Conservation (phyloP, 345 rosid species). For the thale cress (Arabidopsis thaliana) region DNA sequence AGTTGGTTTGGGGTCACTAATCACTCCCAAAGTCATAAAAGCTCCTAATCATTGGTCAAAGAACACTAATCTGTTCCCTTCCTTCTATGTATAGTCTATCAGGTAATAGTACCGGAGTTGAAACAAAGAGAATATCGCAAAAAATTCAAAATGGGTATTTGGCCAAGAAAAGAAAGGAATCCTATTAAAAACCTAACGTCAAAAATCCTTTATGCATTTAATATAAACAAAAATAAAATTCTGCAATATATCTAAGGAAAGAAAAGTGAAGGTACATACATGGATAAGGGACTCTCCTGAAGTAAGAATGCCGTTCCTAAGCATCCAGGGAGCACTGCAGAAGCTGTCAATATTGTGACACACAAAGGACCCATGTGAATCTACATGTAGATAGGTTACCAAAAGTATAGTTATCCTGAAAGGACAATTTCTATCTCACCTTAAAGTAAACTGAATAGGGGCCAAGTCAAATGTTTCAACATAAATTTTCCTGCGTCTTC, state of each 20-base stretch:
- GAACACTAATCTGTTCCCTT: conserved; percentile 7
- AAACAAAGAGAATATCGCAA: conserved; percentile 8
- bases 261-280: conserved; percentile 56
- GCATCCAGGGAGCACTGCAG: conserved; percentile 95
- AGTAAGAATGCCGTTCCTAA: conserved; percentile 69
- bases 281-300: conserved; percentile 87
- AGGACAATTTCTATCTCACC: conserved; percentile 52
- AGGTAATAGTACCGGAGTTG: conserved; percentile 9
- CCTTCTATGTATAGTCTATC: conserved; percentile 13
- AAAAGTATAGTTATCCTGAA: conserved; percentile 21
- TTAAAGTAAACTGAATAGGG: conserved; percentile 74
- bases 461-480: conserved; percentile 82
- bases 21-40: background rate
- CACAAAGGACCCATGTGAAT: conserved; percentile 36
- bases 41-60: conserved; percentile 13
- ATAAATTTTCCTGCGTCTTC: conserved; percentile 83
- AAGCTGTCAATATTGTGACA: conserved; percentile 63
- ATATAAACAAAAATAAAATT: background rate
- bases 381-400: conserved; percentile 29
- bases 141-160: background rate
- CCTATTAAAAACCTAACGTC: conserved; percentile 5
- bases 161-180: conserved; percentile 12
- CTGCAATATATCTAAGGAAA: background rate
- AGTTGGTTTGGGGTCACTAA: conserved; percentile 7
- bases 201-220: conserved; percentile 20